phyloP scores from a whole-genome alignment of 169 alveolate species.

The Cryptosporidium baileyi region DNA sequence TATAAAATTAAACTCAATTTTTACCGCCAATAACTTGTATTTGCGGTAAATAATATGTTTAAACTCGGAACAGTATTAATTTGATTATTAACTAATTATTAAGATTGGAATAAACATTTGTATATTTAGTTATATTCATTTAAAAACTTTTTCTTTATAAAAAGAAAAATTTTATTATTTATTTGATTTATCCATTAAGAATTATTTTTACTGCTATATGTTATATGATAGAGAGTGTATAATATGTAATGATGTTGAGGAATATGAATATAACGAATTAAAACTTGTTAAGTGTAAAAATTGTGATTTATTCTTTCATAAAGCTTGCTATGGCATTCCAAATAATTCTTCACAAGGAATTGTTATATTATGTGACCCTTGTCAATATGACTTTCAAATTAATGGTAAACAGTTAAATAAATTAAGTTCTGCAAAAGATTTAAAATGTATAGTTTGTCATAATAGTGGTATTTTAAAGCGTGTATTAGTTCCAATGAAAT shows the following conservation, averaged over 20 bases:
- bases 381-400: constrained; percentile 3
- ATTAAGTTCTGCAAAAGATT: neutral
- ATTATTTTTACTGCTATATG: neutral
- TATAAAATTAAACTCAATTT: too few species aligned
- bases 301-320: constrained; percentile 31
- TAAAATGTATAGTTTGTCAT: constrained; percentile 28
- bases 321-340: constrained; percentile 40
- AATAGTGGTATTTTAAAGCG: constrained; percentile 12
- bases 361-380: constrained; percentile 37
- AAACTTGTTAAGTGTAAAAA: constrained; percentile 27
- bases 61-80: too few species aligned
- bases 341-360: neutral
- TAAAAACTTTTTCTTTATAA: too few species aligned
- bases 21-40: too few species aligned
- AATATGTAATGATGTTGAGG: constrained; percentile 24
- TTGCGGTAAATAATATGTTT: too few species aligned
- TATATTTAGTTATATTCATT: too few species aligned
- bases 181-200: neutral
- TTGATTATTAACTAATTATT: neutral
- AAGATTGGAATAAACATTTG: neutral
- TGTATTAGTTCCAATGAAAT: constrained; percentile 1
- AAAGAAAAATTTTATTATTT: too few species aligned
- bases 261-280: constrained; percentile 11
- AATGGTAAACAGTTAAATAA: constrained; percentile 25
- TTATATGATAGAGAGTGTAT: constrained; percentile 40